Conservation (phyloP, 176 grass and related monocot species). For the Ananas comosus region DNA sequence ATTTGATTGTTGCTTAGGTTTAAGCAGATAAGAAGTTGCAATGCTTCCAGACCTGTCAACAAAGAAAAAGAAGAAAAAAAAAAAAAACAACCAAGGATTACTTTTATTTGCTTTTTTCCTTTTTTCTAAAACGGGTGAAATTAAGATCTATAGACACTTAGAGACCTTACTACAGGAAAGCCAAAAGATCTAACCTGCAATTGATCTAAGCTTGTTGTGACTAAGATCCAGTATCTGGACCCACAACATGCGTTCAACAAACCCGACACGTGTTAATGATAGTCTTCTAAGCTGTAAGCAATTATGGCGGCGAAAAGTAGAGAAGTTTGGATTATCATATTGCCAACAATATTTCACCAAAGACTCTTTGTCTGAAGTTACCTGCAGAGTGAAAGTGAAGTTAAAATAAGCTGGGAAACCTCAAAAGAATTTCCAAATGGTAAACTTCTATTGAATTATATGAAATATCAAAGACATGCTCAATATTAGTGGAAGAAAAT, state of each 20-base stretch:
- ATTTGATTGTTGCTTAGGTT: slow-evolving; percentile 73
- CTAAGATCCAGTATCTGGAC: slow-evolving; percentile 91
- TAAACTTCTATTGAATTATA: background rate
- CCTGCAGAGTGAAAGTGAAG: slow-evolving; percentile 36
- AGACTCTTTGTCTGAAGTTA: slow-evolving; percentile 51
- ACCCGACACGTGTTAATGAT: slow-evolving; percentile 59
- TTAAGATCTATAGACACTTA: background rate
- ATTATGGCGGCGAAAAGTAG: slow-evolving; percentile 22
- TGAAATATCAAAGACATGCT: background rate
- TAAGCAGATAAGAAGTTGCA: slow-evolving; percentile 76
- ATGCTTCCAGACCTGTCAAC: slow-evolving; percentile 70
- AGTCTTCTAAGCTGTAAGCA: slow-evolving; percentile 40
- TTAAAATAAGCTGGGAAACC: slow-evolving; percentile 10
- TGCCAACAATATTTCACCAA: slow-evolving; percentile 53
- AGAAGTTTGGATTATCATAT: slow-evolving; percentile 31
- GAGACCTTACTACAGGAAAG: background rate
- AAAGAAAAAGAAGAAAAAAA: slow-evolving; percentile 8
- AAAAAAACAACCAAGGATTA: slow-evolving; percentile 18
- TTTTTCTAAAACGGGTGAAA: background rate
- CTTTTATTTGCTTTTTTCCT: background rate
- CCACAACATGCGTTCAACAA: slow-evolving; percentile 62
- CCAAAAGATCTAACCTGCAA: slow-evolving; percentile 42
- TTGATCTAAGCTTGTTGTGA: slow-evolving; percentile 63
- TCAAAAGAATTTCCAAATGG: background rate
- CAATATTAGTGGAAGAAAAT: too few relatives aligned